phyloP scores from a whole-genome alignment of 2,329 filamentous ascomycete species.

The Ascochyta fabae region DNA sequence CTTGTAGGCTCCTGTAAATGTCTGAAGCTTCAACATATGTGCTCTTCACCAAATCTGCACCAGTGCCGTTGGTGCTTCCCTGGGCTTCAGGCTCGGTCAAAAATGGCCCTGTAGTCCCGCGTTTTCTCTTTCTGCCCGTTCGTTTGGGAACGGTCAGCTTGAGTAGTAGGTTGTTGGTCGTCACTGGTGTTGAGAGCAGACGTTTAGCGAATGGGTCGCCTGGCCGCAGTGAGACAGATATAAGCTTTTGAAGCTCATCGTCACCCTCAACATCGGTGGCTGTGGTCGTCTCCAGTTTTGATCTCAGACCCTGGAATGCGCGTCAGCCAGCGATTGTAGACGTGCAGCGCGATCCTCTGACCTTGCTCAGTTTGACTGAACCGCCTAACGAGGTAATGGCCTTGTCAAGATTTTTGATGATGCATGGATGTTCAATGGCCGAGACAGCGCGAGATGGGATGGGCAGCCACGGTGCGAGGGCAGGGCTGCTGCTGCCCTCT shows the following conservation, averaged over 20 bases:
- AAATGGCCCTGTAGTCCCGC: slow-evolving; percentile 73
- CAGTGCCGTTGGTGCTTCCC: not conserved
- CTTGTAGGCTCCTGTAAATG: slow-evolving; percentile 69
- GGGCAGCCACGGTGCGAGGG: slow-evolving; percentile 53
- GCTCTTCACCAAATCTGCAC: not conserved
- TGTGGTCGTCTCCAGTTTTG: slow-evolving; percentile 32
- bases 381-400: slow-evolving; percentile 69
- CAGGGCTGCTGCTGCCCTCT: slow-evolving; percentile 4
- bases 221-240: slow-evolving; percentile 78
- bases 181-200: slow-evolving; percentile 75
- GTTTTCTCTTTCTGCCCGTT: slow-evolving; percentile 84
- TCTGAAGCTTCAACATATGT: slow-evolving; percentile 39
- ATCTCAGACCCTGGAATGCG: slow-evolving; percentile 33
- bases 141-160: slow-evolving; percentile 86
- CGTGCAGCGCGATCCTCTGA: slow-evolving; percentile 35
- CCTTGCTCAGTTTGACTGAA: slow-evolving; percentile 60
- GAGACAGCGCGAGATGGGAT: slow-evolving; percentile 63
- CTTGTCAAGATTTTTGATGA: slow-evolving; percentile 69
- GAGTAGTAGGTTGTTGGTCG: slow-evolving; percentile 83
- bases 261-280: slow-evolving; percentile 28
- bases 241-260: slow-evolving; percentile 55
- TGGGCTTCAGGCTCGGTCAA: slow-evolving; percentile 42
- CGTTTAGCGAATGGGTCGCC: slow-evolving; percentile 81
- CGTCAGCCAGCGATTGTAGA: slow-evolving; percentile 20
- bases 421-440: slow-evolving; percentile 70